Percentiles rank a stretch among this genome's conserved stretches.
Evolutionary conservation across 2,329 filamentous ascomycete genomes (phyloP).

Genomic region (Scorias spongiosa): DNA sequence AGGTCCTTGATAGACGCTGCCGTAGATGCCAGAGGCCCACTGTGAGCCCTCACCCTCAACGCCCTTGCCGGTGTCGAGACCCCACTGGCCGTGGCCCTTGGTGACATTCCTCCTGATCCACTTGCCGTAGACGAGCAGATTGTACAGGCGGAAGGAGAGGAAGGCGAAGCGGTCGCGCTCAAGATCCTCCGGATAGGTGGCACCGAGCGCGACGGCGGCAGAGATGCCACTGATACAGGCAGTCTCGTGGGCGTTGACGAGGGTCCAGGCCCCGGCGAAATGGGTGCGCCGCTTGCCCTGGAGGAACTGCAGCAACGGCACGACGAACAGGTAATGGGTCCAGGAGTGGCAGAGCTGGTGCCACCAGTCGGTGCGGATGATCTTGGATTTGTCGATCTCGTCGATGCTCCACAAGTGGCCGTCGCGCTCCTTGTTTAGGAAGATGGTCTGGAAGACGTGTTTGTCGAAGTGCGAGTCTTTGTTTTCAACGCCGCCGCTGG

Average conservation of each 20-base stretch:
- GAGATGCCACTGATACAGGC: conserved; percentile 57
- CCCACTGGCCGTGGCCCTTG: conserved; percentile 4
- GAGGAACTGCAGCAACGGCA: conserved; percentile 58
- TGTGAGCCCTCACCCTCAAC: conserved; percentile 35
- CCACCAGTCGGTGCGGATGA: conserved; percentile 52
- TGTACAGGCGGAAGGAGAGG: conserved; percentile 46
- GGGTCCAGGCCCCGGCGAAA: conserved; percentile 53
- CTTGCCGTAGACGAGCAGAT: conserved; percentile 44
- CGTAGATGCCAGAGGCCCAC: conserved; percentile 44
- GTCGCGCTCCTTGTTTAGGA: conserved; percentile 43
- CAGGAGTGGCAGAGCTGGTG: conserved; percentile 50
- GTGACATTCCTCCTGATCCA: conserved; percentile 38
- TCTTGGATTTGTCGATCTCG: conserved; percentile 43
- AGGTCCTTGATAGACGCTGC: conserved; percentile 44
- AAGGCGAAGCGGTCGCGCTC: conserved; percentile 48
- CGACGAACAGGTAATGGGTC: conserved; percentile 49
- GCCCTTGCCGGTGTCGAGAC: conserved; percentile 2
- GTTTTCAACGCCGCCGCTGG: conserved; percentile 14
- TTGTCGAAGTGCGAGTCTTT: conserved; percentile 30
- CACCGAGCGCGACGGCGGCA: conserved; percentile 54
- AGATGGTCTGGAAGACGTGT: conserved; percentile 58
- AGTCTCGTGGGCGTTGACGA: conserved; percentile 56
- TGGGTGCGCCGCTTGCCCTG: conserved; percentile 48
- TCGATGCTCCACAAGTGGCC: conserved; percentile 43
- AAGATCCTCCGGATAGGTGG: conserved; percentile 45